These are phyloP conservation scores for Vaccinium macrocarpon DNA, from an alignment of 148 eudicot genomes.

Conservation along the genomic window DNA sequence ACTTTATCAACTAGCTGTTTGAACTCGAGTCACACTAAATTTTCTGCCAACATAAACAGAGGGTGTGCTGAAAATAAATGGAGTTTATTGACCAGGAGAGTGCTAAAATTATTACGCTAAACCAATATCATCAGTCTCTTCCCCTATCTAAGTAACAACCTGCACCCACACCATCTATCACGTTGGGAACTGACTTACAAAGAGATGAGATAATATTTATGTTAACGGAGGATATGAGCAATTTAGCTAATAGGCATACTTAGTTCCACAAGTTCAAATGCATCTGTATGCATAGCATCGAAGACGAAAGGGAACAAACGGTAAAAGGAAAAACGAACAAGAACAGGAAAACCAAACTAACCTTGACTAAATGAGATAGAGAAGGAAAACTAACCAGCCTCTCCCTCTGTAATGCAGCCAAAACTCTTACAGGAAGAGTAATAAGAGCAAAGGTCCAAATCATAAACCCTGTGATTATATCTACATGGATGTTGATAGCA, in stretches of 20 bases:
- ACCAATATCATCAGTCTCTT: conserved; percentile 2
- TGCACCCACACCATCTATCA: neutral
- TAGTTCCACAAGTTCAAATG: neutral
- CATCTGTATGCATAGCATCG: too few species aligned
- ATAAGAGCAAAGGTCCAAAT: conserved; percentile 35
- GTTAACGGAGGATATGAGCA: neutral
- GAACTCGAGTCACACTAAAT: too few species aligned
- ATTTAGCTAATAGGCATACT: neutral
- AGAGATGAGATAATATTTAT: neutral
- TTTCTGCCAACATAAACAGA: too few species aligned
- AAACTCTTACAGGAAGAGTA: conserved; percentile 59
- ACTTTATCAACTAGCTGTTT: too few species aligned
- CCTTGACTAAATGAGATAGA: neutral
- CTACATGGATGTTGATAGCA: conserved; percentile 43
- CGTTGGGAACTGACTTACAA: neutral
- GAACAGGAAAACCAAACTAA: neutral
- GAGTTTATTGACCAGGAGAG: neutral
- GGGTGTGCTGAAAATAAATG: neutral
- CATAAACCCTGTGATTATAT: conserved; percentile 41
- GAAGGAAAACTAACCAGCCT: conserved; percentile 43
- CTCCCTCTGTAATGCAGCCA: conserved; percentile 61
- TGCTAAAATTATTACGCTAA: neutral
- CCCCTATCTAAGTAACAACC: neutral
- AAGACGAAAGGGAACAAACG: neutral
- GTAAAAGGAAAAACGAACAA: neutral